Base-by-base conservation (phyloP, 768 basidiomycete species). In the Kwoniella pini region DNA sequence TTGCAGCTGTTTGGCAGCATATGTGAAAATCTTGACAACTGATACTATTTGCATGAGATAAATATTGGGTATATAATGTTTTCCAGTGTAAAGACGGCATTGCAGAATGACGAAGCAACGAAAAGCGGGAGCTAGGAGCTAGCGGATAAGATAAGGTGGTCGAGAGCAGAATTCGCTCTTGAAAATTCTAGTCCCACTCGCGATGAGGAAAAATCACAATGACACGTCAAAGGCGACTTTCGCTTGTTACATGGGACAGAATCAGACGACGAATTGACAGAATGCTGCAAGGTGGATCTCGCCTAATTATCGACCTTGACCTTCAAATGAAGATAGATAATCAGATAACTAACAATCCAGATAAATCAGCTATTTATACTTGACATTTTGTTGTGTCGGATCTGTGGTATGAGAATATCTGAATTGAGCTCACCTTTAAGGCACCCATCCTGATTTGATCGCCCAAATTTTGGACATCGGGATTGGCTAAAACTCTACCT, bases 391-490 rank as follows among this genome's bases (percentile, higher is more conserved):
- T 15, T 13, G n/a, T n/a, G n/a, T 15, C 19, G 42, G 22, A 28
- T 40, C 3, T 2, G 15, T n/a, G 0, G 6, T 17, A 4, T 21
- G 38, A 30, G 27, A 42, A n/a, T n/a, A n/a, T n/a, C n/a, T n/a
- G 19, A 3, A 5, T 26, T 30, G 0, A 10, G 67, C 73, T 66
- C 63, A 77, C 75, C 70, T 77, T 78, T 50, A 78, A 39, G 28
- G 75, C 77, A 26, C 77, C 77, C 52, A 65, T 56, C 57, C 77
- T 68, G 40, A 78, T 62, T 30, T 63, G 64, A 57, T 78, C 77
- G 4, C 69, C 72, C 52, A 75, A 62, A 56, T 73, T 72, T 65
- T 78, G 77, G 27, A 78, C 77, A 48, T 78, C 77, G 15, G 74
- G 75, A 63, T 75, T 78, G 33, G 68, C 70, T 75, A 78, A 64